phyloP scores from a whole-genome alignment of 1,284 basidiomycete species.

The Vanrija pseudolonga region DNA sequence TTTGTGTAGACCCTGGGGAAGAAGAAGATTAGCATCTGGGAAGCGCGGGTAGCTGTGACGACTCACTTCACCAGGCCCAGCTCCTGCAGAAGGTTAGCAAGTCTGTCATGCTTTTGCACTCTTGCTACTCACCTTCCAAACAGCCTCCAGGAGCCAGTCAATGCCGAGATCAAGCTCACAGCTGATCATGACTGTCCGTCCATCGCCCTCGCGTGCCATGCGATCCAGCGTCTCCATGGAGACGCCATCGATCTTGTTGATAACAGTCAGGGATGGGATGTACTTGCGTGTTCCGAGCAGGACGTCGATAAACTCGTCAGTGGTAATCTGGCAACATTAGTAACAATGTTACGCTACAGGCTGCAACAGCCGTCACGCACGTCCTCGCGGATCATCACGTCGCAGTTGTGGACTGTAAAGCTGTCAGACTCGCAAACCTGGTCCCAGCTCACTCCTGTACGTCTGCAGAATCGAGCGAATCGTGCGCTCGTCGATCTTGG shows the following conservation, averaged over 20 bases:
- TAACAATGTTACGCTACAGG: neutral
- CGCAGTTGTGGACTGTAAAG: conserved; percentile 73
- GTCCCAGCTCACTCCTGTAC: conserved; percentile 56
- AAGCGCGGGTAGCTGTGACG: no score
- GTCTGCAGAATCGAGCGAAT: conserved; percentile 84
- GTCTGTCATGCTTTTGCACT: conserved; percentile 11
- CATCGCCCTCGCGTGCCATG: conserved; percentile 76
- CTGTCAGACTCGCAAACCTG: conserved; percentile 2
- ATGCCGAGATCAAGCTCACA: conserved; percentile 88
- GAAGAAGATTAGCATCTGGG: neutral
- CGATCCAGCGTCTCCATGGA: conserved; percentile 86
- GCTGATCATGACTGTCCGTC: conserved; percentile 77
- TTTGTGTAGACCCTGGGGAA: conserved; percentile 74
- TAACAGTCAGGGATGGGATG: conserved; percentile 85
- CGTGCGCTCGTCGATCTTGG: conserved; percentile 91
- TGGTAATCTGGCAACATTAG: conserved; percentile 65
- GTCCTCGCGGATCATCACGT: conserved; percentile 95
- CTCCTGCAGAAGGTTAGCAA: conserved; percentile 46
- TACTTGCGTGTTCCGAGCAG: conserved; percentile 91
- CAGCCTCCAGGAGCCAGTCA: conserved; percentile 79
- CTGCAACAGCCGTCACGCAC: conserved; percentile 52
- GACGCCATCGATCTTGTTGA: conserved; percentile 89
- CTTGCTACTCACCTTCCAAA: conserved; percentile 64
- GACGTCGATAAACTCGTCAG: conserved; percentile 96
- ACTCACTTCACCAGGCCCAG: conserved; percentile 69